Percentiles rank a stretch among this genome's conserved stretches.
Conservation (phyloP, 2,329 filamentous ascomycete genomes). For the Ceratocystis harringtonii region DNA sequence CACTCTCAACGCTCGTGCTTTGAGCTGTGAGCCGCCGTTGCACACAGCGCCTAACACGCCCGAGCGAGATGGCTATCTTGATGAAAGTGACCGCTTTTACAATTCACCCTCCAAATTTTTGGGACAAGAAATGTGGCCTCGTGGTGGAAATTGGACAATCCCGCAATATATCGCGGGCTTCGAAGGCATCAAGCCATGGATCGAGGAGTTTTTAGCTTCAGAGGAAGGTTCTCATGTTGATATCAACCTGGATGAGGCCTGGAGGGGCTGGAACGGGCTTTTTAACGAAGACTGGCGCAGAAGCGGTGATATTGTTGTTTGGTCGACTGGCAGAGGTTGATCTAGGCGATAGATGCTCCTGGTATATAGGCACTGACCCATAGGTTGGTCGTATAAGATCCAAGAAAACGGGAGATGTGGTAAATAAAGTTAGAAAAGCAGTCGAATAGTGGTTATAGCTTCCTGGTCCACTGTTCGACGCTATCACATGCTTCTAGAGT, state of each 20-base stretch:
- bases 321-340: slow-evolving; percentile 27
- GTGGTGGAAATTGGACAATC: slow-evolving; percentile 24
- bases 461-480: background rate
- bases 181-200: slow-evolving; percentile 37
- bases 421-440: background rate
- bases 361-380: background rate
- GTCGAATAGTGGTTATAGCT: background rate
- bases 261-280: slow-evolving; percentile 44
- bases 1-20: slow-evolving; percentile 60
- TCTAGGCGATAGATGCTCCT: background rate
- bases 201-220: slow-evolving; percentile 32
- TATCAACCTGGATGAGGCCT: slow-evolving; percentile 33
- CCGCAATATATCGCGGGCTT: slow-evolving; percentile 48
- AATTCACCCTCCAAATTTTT: slow-evolving; percentile 45
- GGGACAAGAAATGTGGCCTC: slow-evolving; percentile 32
- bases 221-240: slow-evolving; percentile 28
- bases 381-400: background rate
- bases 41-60: slow-evolving; percentile 41
- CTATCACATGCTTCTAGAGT: background rate
- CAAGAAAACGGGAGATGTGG: background rate
- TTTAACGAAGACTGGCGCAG: slow-evolving; percentile 48
- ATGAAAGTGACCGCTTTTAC: slow-evolving; percentile 90
- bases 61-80: slow-evolving; percentile 55
- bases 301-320: slow-evolving; percentile 42
- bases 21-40: slow-evolving; percentile 82